Conservation (phyloP, 176 grass and related monocot species). For the Musa troglodytarum region DNA sequence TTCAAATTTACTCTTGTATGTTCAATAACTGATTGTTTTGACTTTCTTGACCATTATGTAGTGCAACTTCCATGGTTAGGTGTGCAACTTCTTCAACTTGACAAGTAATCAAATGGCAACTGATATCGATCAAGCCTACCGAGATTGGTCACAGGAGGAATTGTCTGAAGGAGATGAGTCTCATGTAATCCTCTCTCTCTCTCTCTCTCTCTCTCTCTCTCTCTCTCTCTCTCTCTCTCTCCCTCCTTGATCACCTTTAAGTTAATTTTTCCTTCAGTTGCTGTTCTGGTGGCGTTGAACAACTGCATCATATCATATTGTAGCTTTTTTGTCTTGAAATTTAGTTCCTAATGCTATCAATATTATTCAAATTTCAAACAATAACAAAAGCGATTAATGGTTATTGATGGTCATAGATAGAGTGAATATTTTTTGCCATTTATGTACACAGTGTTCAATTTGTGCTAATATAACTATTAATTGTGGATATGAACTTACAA, state of each 20-base stretch:
- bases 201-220: too few relatives aligned
- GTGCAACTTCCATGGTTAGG: constrained; percentile 10
- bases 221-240: neutral
- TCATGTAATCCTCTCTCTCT: constrained; percentile 35
- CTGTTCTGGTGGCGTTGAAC: too few relatives aligned
- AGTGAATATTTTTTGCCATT: too few relatives aligned
- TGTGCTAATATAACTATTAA: too few relatives aligned
- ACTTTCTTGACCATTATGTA: neutral
- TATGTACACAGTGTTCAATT: too few relatives aligned
- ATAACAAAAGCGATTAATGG: too few relatives aligned
- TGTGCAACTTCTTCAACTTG: constrained; percentile 4
- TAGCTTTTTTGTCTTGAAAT: too few relatives aligned
- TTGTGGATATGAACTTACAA: neutral
- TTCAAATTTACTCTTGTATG: neutral
- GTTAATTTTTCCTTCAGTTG: neutral
- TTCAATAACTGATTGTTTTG: neutral
- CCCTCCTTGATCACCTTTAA: neutral
- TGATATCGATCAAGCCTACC: constrained; percentile 72
- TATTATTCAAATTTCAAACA: too few relatives aligned
- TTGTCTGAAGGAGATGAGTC: constrained; percentile 48
- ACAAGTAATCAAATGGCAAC: constrained; percentile 45
- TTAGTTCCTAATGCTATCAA: too few relatives aligned
- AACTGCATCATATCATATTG: too few relatives aligned
- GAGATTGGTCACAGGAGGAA: constrained; percentile 73
- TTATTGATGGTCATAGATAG: too few relatives aligned